Evolutionary conservation across 2,329 filamentous ascomycete species (phyloP).

Genomic region (Huntiella savannae): DNA sequence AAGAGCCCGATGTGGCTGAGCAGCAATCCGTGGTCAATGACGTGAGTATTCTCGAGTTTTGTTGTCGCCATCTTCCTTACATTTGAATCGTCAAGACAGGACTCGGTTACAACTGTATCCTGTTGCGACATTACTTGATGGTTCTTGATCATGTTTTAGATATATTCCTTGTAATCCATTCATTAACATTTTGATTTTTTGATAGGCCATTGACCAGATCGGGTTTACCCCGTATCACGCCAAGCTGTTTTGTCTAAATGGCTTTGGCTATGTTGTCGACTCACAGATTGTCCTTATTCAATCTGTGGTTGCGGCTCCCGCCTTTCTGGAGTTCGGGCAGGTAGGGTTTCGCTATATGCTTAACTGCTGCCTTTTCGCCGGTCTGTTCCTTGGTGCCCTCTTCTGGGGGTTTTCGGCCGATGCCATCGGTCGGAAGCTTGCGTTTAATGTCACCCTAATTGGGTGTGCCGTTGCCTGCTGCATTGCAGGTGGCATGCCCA

Average conservation of each 20-base stretch:
- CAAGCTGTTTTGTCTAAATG: slow-evolving; percentile 42
- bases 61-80: too few relatives aligned
- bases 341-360: slow-evolving; percentile 35
- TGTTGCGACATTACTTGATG: too few relatives aligned
- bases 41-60: too few relatives aligned
- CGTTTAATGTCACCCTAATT: slow-evolving; percentile 39
- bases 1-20: too few relatives aligned
- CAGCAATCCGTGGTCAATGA: too few relatives aligned
- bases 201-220: slow-evolving; percentile 36
- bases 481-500: slow-evolving; percentile 46
- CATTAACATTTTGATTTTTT: background rate
- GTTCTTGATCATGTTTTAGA: too few relatives aligned
- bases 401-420: slow-evolving; percentile 53
- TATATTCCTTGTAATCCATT: background rate
- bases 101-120: too few relatives aligned
- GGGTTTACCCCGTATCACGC: slow-evolving; percentile 40
- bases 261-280: slow-evolving; percentile 35
- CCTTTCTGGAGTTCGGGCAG: slow-evolving; percentile 38
- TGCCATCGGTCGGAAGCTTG: slow-evolving; percentile 46
- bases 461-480: slow-evolving; percentile 37
- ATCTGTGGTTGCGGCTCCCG: slow-evolving; percentile 39
- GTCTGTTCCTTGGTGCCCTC: slow-evolving; percentile 35
- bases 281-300: slow-evolving; percentile 35
- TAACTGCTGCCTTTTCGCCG: slow-evolving; percentile 41
- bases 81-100: too few relatives aligned